Percentiles rank a stretch among this genome's conserved stretches.
phyloP scores from a whole-genome alignment of 306 rosid species.

The Inga leiocalycina region DNA sequence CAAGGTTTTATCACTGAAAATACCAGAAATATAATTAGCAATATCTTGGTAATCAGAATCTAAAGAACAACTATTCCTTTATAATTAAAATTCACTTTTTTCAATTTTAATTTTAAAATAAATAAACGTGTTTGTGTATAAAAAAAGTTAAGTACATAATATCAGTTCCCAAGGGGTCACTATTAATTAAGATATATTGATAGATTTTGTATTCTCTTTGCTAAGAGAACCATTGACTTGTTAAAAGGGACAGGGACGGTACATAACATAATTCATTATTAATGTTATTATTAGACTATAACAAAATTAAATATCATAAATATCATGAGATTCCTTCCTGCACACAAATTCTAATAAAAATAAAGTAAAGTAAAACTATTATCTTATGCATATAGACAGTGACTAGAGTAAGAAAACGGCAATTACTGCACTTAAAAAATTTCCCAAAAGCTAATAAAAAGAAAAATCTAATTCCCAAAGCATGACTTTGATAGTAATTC shows the following conservation, averaged over 20 bases:
- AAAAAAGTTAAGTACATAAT: neutral
- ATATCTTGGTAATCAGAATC: neutral
- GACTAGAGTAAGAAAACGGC: slow-evolving; percentile 27
- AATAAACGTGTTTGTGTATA: neutral
- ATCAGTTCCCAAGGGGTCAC: neutral
- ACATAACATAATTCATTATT: neutral
- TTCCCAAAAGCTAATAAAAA: neutral
- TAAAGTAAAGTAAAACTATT: slow-evolving; percentile 4
- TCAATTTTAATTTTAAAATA: neutral
- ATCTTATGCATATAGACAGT: slow-evolving; percentile 3
- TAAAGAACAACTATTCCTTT: neutral
- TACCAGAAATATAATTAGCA: neutral
- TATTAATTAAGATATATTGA: neutral
- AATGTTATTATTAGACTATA: neutral
- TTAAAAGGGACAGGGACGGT: neutral
- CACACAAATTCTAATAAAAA: neutral
- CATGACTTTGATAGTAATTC: slow-evolving; percentile 30
- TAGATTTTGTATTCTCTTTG: neutral
- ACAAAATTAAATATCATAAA: neutral
- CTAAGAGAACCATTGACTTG: neutral
- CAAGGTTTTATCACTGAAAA: neutral
- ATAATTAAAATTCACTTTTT: neutral
- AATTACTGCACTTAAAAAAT: neutral
- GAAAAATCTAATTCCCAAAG: neutral
- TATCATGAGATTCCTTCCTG: neutral